Base-by-base conservation (phyloP, 768 basidiomycete species). In the Rhizopogon vulgaris region DNA sequence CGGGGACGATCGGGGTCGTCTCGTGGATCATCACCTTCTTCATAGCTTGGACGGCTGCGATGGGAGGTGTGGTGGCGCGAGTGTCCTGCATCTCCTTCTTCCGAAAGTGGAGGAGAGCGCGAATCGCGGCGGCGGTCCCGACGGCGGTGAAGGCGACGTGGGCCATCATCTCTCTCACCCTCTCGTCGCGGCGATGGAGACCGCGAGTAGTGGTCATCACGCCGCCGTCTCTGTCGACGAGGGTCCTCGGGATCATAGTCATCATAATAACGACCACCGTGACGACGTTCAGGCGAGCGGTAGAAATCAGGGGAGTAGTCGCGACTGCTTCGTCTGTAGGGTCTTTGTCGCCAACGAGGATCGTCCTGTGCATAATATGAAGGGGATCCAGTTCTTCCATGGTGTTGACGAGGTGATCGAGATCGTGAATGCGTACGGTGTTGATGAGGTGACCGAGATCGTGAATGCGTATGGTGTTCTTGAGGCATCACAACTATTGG, bases 371-470 rank as follows among this genome's bases (percentile, higher is more conserved):
- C 12, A 14, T 40, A 52, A 34, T 41, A 42, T 27, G 41, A 43
- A 28, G 24, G 37, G n/a, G 60, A 52, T 9, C 52, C 30, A 5
- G 51, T 52, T 24, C 52, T 50, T 15, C 54, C 38, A 43, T 37
- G 24, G 56, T 17, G 54, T 56, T 46, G 46, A 52, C 14, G 55
- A 56, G 32, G 65, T 28, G 64, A 64, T 25, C 60, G 61, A 24
- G 58, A 56, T 25, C 50, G 64, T 22, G 40, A 30, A 17, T 42
- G 53, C 50, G 28, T 30, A 30, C 28, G 49, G 57, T 18, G 55
- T 56, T 48, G 43, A 52, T 12, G 55, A 56, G 24, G 65, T 32
- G 64, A 63, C 28, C 60, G 62, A 22, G 57, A 56, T 25, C 50
- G 64, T 18, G 39, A 30, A 17, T 41, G 53, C 51, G 22, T 22